Conservation (phyloP, 805 yeast species). For the Saccharomycopsis sp. region DNA sequence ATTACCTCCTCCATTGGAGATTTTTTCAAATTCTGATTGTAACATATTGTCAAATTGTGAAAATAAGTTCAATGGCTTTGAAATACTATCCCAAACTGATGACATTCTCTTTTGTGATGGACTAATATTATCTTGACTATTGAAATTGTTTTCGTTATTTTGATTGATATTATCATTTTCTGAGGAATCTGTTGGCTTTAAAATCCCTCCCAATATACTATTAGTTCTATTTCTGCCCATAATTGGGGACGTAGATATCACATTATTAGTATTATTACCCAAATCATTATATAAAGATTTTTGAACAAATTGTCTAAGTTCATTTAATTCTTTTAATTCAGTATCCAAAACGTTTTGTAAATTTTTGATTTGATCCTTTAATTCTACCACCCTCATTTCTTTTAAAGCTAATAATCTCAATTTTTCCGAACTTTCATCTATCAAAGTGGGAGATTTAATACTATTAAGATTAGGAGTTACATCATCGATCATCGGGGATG, state of each 20-base stretch:
- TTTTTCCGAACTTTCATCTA: slow-evolving; percentile 15
- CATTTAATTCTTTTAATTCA: slow-evolving; percentile 14
- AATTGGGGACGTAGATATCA: not conserved
- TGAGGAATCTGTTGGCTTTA: slow-evolving; percentile 2
- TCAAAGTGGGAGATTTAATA: not conserved
- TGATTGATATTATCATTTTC: too few relatives aligned
- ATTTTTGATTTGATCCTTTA: slow-evolving; percentile 13
- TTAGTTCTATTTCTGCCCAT: slow-evolving; percentile 9
- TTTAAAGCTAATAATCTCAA: slow-evolving; percentile 14
- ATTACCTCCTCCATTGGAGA: slow-evolving; percentile 5
- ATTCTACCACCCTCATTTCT: slow-evolving; percentile 18
- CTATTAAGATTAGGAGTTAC: too few relatives aligned
- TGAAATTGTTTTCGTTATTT: not conserved
- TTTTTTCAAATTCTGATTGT: slow-evolving; percentile 17
- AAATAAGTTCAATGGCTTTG: slow-evolving; percentile 15
- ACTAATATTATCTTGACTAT: not conserved
- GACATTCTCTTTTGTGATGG: slow-evolving; percentile 10
- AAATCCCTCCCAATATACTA: slow-evolving; percentile 9
- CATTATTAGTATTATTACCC: not conserved
- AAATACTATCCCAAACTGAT: slow-evolving; percentile 17
- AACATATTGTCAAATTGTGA: slow-evolving; percentile 17
- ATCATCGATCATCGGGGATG: not conserved
- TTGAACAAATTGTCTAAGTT: slow-evolving; percentile 12
- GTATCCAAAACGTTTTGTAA: slow-evolving; percentile 4
- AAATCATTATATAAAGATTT: slow-evolving; percentile 10